Base-by-base conservation (phyloP, 1,284 basidiomycete genomes). In the Thecaphora thlaspeos region DNA sequence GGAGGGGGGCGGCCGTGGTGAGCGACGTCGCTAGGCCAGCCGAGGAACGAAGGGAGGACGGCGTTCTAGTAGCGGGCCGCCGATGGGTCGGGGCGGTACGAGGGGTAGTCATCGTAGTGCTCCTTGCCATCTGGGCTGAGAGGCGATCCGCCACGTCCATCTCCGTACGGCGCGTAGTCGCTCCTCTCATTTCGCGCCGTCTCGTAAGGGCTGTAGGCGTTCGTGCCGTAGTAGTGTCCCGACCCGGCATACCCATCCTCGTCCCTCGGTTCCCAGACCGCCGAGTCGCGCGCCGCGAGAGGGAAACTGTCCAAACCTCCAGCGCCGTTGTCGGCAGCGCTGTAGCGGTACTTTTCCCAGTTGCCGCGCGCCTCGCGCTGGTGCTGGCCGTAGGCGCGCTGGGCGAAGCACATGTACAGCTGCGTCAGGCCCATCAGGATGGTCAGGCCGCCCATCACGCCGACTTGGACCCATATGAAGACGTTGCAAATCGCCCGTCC, bases 391-490 rank as follows among this genome's bases (percentile, higher is more conserved):
- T 77, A 77, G 15, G 58, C 54, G 2, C 63, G 47, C 56, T 74
- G 73, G 30, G 65, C 61, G 47, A 55, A 63, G 56, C 68, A 62
- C 75, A 77, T 76, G 65, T 75, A 77, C 50, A 76, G 61, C 57
- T 77, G 72, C 39, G 55, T 72, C n/a, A 77, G 43, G 4, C 70
- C 73, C 44, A 77, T 60, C 30, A 77, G 38, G 3, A 69, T 48
- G 19, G 76, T 59, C 40, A 77, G 44, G 8, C 68, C 62, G 7
- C 54, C 69, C 73, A 75, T 74, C 24, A 65, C 53, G 28, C 75
- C 75, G 14, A 73, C 64, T 53, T 77, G 71, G 9, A 65, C 62
- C 75, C 75, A 77, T 19, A 71, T 50, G 36, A 76, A 61, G 49
- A 71, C 55, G 53, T 76, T 68, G 65, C 75, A 77, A 41, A 74